Evolutionary conservation across 306 rosid species (phyloP).

Genomic region (Cucumis sativus): Cucumber_9930_V3 NC_026657.2:1137501-1138000

Average conservation of each 20-base stretch:
- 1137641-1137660: background rate
- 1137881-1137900: background rate
- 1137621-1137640: too few relatives aligned
- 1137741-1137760: background rate
- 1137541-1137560: too few relatives aligned
- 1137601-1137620: too few relatives aligned
- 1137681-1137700: background rate
- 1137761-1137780: background rate
- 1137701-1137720: background rate
- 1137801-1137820: background rate
- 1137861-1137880: background rate
- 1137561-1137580: too few relatives aligned
- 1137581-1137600: too few relatives aligned
- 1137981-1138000: constrained; percentile 44
- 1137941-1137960: constrained; percentile 21
- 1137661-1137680: background rate
- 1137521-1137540: too few relatives aligned
- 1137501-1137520: too few relatives aligned
- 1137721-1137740: background rate
- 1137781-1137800: background rate
- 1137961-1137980: constrained; percentile 71
- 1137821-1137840: background rate
- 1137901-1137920: background rate
- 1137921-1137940: background rate
- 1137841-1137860: background rate